Evolutionary conservation across 768 basidiomycete genomes (phyloP), one percentile per base, ranked within the genome.

Genomic region (Mycena venus): DNA sequence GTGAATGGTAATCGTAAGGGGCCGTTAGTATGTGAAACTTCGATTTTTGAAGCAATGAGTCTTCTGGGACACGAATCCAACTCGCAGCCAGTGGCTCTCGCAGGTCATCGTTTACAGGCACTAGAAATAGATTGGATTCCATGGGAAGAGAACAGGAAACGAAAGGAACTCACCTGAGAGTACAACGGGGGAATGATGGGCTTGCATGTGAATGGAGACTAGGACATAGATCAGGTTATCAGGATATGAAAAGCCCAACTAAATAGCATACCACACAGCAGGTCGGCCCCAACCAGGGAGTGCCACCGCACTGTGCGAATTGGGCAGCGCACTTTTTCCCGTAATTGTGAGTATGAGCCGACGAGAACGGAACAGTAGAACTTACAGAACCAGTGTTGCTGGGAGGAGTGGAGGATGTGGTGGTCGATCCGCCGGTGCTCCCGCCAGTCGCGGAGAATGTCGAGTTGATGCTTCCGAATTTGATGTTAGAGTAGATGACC

Each of bases 401-500:
- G 12, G 47, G 47, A 9, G 47, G 47, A 49, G 47, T 49, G 47
- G 47, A 49, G 47, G 47, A 49, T 7, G 47, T 49, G 23, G 47
- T 49, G 51, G 51, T 27, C 51, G 51, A 29, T 27, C 51, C 51
- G 27, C 51, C 51, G 27, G 25, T 27, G 14, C 51, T 14, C 10
- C 51, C 51, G 27, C 51, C 51, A 14, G 51, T 53, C 51, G 27
- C 14, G 23, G 51, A 29, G 67, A 68, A 68, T 25, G 67, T 68
- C 67, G 67, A 68, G 32, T 56, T 56, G 67, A 68, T 68, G 56
- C 42, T 34, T 49, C 68, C 68, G n/a, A 61, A 70, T 59, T 62
- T 70, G 60, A 70, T 70, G 68, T 70, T 70, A 32, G 68, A 70
- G 44, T 36, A 70, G 68, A 69, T n/a, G 68, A 69, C 68, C 47